phyloP scores from a whole-genome alignment of 352 stramenopile species.

The Blastocystis sp. region DNA sequence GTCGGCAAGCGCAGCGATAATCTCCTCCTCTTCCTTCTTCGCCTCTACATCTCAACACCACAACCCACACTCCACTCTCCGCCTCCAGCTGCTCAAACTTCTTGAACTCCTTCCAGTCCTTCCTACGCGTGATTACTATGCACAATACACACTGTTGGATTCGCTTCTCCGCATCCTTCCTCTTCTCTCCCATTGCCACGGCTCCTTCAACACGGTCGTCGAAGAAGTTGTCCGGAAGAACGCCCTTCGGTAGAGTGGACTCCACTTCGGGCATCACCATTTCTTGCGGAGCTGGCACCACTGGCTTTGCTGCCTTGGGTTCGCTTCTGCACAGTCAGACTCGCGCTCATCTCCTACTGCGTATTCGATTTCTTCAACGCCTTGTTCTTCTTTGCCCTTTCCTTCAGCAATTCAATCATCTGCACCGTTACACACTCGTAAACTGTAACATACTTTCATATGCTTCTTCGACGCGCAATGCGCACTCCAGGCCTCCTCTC shows the following conservation, averaged over 20 bases:
- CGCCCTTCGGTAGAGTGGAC: not conserved
- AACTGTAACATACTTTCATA: conserved; percentile 2
- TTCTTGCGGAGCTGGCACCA: not conserved
- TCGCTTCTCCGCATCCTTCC: conserved; percentile 49
- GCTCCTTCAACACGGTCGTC: conserved; percentile 37
- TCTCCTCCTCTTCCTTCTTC: conserved; percentile 37
- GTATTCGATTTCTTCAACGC: conserved; percentile 6
- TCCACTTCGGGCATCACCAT: not conserved
- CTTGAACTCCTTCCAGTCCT: conserved; percentile 58
- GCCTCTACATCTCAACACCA: not conserved
- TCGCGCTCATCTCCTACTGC: not conserved
- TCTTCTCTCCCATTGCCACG: conserved; percentile 36
- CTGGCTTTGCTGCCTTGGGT: not conserved
- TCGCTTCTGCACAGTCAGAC: conserved; percentile 1
- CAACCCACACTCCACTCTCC: not conserved
- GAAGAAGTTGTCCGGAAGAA: conserved; percentile 66
- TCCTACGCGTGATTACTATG: not conserved
- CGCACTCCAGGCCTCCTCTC: conserved; percentile 19
- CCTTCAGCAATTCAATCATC: conserved; percentile 66
- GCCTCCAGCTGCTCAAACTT: conserved; percentile 39
- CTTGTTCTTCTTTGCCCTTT: conserved; percentile 54
- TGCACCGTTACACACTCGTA: not conserved
- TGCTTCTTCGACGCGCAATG: conserved; percentile 48
- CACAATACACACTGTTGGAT: conserved; percentile 8
- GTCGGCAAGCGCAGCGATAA: conserved; percentile 13